phyloP scores from a whole-genome alignment of 345 rosid species.

The Citrus reticulata region DNA sequence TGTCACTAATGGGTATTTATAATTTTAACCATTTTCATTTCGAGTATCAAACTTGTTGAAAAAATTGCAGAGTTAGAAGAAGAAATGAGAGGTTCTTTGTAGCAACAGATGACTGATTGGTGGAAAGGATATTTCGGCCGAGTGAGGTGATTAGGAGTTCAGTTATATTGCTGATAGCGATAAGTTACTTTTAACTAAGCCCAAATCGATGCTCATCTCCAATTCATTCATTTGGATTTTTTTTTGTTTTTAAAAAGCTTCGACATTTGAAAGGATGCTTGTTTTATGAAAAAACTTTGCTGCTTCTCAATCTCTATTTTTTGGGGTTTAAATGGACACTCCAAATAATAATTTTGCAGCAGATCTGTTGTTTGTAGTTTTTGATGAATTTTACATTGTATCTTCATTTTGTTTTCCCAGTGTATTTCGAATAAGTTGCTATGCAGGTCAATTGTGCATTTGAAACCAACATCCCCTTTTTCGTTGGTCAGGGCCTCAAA shows the following conservation, averaged over 20 bases:
- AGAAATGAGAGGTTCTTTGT: background rate
- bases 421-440: conserved; percentile 24
- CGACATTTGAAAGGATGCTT: background rate
- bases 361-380: background rate
- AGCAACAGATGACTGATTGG: background rate
- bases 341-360: background rate
- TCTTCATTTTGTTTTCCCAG: conserved; percentile 3
- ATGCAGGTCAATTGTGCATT: conserved; percentile 30
- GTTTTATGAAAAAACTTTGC: background rate
- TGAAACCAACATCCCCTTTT: conserved; percentile 6
- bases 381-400: background rate
- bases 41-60: background rate
- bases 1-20: background rate
- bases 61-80: background rate
- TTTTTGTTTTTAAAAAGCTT: background rate
- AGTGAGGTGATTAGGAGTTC: background rate
- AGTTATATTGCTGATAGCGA: background rate
- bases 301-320: background rate
- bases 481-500: conserved; percentile 19
- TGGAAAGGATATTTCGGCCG: background rate
- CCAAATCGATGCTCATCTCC: background rate
- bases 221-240: background rate
- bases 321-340: background rate
- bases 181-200: background rate
- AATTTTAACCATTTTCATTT: background rate